phyloP scores from a whole-genome alignment of 2,329 filamentous ascomycete species.

The Parafenestella ontariensis region DNA sequence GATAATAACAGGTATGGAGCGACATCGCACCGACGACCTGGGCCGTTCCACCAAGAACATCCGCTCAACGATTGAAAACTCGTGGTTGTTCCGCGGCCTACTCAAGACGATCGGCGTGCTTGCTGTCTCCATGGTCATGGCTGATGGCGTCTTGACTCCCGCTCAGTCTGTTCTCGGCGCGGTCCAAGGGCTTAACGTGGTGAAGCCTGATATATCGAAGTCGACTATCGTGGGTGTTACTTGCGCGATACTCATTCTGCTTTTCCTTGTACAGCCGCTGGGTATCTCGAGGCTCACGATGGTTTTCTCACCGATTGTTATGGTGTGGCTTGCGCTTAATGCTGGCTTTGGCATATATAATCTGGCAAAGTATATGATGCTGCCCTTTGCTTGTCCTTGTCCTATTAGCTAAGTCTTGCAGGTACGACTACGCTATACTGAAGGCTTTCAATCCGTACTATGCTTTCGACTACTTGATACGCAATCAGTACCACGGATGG shows the following conservation, averaged over 20 bases:
- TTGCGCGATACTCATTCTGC: conserved; percentile 68
- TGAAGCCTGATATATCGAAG: conserved; percentile 62
- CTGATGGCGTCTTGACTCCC: conserved; percentile 71
- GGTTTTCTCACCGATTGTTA: conserved; percentile 70
- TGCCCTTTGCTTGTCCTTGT: background rate
- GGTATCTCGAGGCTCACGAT: conserved; percentile 67
- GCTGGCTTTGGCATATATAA: conserved; percentile 67
- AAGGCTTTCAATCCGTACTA: conserved; percentile 64
- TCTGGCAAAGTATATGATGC: conserved; percentile 28
- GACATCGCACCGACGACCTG: conserved; percentile 65
- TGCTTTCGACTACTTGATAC: conserved; percentile 66
- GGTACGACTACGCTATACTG: conserved; percentile 58
- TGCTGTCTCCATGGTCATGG: conserved; percentile 72
- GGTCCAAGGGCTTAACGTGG: conserved; percentile 67
- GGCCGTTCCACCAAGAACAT: conserved; percentile 59
- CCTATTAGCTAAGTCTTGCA: conserved; percentile 20
- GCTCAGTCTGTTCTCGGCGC: conserved; percentile 75
- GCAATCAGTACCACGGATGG: conserved; percentile 68
- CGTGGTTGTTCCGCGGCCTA: conserved; percentile 57
- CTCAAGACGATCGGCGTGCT: conserved; percentile 70
- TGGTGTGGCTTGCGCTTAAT: conserved; percentile 72
- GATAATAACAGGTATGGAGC: conserved; percentile 58
- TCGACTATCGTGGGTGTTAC: conserved; percentile 68
- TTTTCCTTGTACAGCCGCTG: conserved; percentile 71
- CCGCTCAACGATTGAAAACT: conserved; percentile 66